Evolutionary conservation across 2,329 filamentous ascomycete genomes (phyloP).

Genomic region (Geosmithia morbida): DNA sequence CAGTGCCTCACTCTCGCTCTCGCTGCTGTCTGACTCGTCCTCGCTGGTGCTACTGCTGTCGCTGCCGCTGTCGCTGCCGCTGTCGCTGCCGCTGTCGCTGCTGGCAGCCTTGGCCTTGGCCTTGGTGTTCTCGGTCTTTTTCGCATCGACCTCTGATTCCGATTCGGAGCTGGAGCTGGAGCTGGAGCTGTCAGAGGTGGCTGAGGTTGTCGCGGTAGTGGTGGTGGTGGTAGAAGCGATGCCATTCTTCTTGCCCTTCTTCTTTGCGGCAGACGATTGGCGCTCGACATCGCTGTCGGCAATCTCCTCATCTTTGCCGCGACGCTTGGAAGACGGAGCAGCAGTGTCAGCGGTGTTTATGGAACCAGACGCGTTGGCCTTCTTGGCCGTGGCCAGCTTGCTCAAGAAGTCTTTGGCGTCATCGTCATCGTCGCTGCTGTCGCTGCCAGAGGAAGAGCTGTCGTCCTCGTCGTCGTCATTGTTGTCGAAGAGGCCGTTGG

Average conservation of each 20-base stretch:
- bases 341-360: not conserved
- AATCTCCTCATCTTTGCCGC: slow-evolving; percentile 21
- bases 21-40: not conserved
- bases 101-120: slow-evolving; percentile 1
- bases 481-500: slow-evolving; percentile 14
- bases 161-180: slow-evolving; percentile 1
- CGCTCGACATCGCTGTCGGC: slow-evolving; percentile 26
- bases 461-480: slow-evolving; percentile 15
- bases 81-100: not conserved
- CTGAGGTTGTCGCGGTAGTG: slow-evolving; percentile 1
- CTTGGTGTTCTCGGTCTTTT: not conserved
- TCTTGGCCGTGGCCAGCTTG: slow-evolving; percentile 2
- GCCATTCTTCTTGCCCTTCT: slow-evolving; percentile 8
- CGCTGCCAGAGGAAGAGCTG: slow-evolving; percentile 14
- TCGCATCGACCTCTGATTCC: not conserved
- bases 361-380: not conserved
- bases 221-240: not conserved
- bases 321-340: slow-evolving; percentile 9
- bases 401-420: slow-evolving; percentile 11
- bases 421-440: slow-evolving; percentile 17
- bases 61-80: not conserved
- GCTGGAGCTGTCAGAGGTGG: slow-evolving; percentile 2
- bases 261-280: slow-evolving; percentile 3
- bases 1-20: not conserved
- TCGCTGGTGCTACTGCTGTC: slow-evolving; percentile 1